Evolutionary conservation across 306 rosid genomes (phyloP), one percentile per base, ranked within the genome.

Genomic region (Alnus rubra): DNA sequence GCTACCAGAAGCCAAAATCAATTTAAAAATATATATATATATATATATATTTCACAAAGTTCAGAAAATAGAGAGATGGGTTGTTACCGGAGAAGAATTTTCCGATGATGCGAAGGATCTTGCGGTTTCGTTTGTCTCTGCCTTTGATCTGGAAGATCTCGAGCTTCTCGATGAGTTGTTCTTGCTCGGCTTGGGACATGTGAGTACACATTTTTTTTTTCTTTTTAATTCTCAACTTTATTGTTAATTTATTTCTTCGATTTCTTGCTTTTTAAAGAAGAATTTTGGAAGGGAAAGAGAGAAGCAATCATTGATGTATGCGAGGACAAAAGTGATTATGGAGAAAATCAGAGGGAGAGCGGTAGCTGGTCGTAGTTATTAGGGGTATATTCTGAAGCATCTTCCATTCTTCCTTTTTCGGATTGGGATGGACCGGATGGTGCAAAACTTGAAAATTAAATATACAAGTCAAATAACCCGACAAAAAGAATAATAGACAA

Each of bases 91-190:
- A 97, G 71, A 95, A 93, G 89, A 88, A 93, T 77, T 93, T 93
- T 13, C 82, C 99, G 84, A 89, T 82, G 60, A 95, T 77, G 81
- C 95, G 97, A 39, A 95, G 90, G 87, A 95, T 86, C 82, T 80
- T 84, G 79, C 92, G 89, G 37, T 96, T 94, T 0, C 86, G 98
- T 3, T 91, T 95, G 65, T 95, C 98, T 56, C 77, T 79, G 56
- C 99, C 98, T 77, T 87, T 87, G 93, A 95, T 85, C 84, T 87
- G 86, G 94, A 95, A 93, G 56, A 91, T 84, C 42, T 90, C 84
- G 28, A 88, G 83, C 59, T 85, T 91, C 0, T 92, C 91, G n/a
- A 93, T 80, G 71, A 95, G 84, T 4, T 83, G 84, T 54, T 80
- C 86, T 52, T 86, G 95, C 30, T 89, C 92, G 45, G 83, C 50